Evolutionary conservation across 495 filamentous ascomycete species (phyloP), one percentile per base, ranked within the genome.

Genomic region (Aspergillus indologenus): DNA sequence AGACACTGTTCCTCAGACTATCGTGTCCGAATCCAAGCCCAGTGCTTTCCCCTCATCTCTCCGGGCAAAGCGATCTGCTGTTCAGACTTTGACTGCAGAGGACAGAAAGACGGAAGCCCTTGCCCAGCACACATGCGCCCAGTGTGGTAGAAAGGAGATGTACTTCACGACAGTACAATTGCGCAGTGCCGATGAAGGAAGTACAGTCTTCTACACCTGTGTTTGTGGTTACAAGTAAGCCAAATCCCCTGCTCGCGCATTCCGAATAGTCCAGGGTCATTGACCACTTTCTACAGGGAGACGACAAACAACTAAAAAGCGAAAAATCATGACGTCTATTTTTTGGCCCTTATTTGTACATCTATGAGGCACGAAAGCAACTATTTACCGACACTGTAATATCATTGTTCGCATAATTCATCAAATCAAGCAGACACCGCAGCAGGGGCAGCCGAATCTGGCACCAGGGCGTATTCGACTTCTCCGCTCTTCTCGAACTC

Each of bases 151-250:
- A 53, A 85, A 83, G 47, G 89, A 96, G 66, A 90, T 98, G 73
- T 89, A 85, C 67, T 98, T 84, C 69, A 90, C 87, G 26, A 87
- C 90, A 3, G 83, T 91, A 50, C 95, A 98, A 70, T 75, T 96
- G 68, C 84, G 93, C 57, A 87, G 91, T 77, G 95, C 94, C 5
- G 94, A 98, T 72, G 95, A 98, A 82, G 95, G 95, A 53, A 89
- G 85, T 63, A 96, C 92, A 2, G 87, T 94, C 42, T 92, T 96
- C 64, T 95, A 90, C 71, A 86, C 81, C 24, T 96, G 92, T 74
- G 85, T 88, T 43, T 96, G 92, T 67, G 89, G 90, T 57, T 76
- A 90, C 70, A 92, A 87, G 90, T 95, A 81, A 69, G 86, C 18
- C 23, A 14, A 8, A 5, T 18, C 46, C 49, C 49, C 47, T 45